Evolutionary conservation across 1,284 basidiomycete species (phyloP).

Genomic region (Sanguinoderma infundibulare): DNA sequence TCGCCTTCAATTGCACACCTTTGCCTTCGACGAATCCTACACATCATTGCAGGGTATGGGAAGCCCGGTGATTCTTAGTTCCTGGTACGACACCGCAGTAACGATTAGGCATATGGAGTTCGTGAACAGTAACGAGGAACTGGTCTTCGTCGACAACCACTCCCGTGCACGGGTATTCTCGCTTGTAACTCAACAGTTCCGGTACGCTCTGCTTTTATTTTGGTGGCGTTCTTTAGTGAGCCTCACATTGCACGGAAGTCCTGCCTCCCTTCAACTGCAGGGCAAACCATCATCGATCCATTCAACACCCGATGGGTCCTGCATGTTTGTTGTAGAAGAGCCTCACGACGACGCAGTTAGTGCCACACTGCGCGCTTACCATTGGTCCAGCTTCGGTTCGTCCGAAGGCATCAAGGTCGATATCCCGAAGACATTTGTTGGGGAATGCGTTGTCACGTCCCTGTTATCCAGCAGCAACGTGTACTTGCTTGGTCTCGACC

Average conservation of each 20-base stretch:
- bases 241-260: too few species aligned
- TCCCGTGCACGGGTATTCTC: slow-evolving; percentile 52
- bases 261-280: slow-evolving; percentile 48
- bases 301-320: slow-evolving; percentile 58
- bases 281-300: slow-evolving; percentile 39
- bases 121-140: slow-evolving; percentile 50
- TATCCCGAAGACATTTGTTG: slow-evolving; percentile 7
- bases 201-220: too few species aligned
- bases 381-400: slow-evolving; percentile 61
- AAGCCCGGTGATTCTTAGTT: slow-evolving; percentile 41
- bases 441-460: slow-evolving; percentile 45
- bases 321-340: slow-evolving; percentile 43
- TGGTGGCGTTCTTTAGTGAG: too few species aligned
- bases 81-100: slow-evolving; percentile 47
- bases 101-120: slow-evolving; percentile 44
- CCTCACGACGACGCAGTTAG: slow-evolving; percentile 17
- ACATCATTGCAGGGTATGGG: slow-evolving; percentile 41
- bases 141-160: slow-evolving; percentile 49
- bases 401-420: slow-evolving; percentile 46
- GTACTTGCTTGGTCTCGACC: slow-evolving; percentile 47
- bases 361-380: slow-evolving; percentile 44
- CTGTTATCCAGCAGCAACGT: slow-evolving; percentile 45
- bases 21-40: slow-evolving; percentile 50
- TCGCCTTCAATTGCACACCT: slow-evolving; percentile 47
- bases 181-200: slow-evolving; percentile 51